phyloP scores from a whole-genome alignment of 2,329 filamentous ascomycete genomes.

The Penicillium aurantiogriseum region DNA sequence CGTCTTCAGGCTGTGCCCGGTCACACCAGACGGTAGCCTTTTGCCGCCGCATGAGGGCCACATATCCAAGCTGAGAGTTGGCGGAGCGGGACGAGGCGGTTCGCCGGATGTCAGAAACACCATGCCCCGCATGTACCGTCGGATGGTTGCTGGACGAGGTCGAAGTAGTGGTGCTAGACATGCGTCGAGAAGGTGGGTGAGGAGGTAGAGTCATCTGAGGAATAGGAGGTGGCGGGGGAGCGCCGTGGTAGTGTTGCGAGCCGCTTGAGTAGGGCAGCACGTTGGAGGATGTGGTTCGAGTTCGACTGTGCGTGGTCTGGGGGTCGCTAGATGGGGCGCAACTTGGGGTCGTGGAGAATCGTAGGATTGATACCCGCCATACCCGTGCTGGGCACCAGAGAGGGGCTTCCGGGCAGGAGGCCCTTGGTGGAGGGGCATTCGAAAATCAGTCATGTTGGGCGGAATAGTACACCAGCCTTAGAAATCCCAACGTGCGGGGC shows the following conservation, averaged over 20 bases:
- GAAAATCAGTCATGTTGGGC: slow-evolving; percentile 40
- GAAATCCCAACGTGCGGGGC: slow-evolving; percentile 12
- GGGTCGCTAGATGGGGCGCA: slow-evolving; percentile 27
- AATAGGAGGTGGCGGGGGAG: slow-evolving; percentile 27
- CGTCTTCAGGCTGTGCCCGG: slow-evolving; percentile 87
- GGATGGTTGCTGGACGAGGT: slow-evolving; percentile 40
- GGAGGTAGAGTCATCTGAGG: slow-evolving; percentile 29
- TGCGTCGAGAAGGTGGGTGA: slow-evolving; percentile 32
- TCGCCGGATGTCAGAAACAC: slow-evolving; percentile 54
- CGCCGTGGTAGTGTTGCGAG: slow-evolving; percentile 28
- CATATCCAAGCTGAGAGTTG: slow-evolving; percentile 71
- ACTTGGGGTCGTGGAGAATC: slow-evolving; percentile 26
- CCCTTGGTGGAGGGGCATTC: slow-evolving; percentile 36
- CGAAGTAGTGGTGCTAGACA: slow-evolving; percentile 44
- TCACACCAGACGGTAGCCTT: slow-evolving; percentile 99
- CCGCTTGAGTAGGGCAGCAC: slow-evolving; percentile 30
- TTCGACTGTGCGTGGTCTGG: slow-evolving; percentile 35
- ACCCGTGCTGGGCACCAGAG: slow-evolving; percentile 23
- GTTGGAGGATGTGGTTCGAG: slow-evolving; percentile 41
- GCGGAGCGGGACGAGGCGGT: slow-evolving; percentile 79
- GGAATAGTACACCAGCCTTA: slow-evolving; percentile 30
- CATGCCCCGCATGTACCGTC: slow-evolving; percentile 21
- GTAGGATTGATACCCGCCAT: slow-evolving; percentile 29
- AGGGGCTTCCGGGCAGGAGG: slow-evolving; percentile 34
- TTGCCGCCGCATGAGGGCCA: slow-evolving; percentile 92